Evolutionary conservation across 2,329 filamentous ascomycete genomes (phyloP).

Genomic region (Calonectria pteridis): DNA sequence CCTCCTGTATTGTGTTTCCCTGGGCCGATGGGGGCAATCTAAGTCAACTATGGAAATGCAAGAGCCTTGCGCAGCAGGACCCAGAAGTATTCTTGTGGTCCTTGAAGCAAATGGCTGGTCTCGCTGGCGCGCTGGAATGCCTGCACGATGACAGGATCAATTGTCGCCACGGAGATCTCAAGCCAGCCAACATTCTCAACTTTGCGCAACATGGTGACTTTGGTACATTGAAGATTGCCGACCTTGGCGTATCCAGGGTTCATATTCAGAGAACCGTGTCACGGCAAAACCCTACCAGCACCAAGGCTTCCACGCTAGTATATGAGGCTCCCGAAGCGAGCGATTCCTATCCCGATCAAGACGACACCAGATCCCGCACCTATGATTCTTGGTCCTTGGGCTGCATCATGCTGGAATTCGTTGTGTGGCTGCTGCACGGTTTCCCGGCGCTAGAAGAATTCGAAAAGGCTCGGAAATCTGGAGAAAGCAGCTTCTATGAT

Average conservation of each 20-base stretch:
- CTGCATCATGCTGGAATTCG: neutral
- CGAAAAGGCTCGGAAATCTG: neutral
- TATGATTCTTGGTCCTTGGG: neutral
- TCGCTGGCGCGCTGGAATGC: neutral
- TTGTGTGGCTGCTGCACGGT: neutral
- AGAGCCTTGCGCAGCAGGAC: neutral
- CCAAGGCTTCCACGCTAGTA: neutral
- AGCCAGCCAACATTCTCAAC: neutral
- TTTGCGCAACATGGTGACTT: neutral
- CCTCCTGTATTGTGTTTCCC: neutral
- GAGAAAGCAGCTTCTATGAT: neutral
- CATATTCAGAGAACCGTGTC: neutral
- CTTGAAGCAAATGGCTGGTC: neutral
- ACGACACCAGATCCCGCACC: neutral
- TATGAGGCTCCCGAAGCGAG: neutral
- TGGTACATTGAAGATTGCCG: neutral
- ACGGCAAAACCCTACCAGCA: neutral
- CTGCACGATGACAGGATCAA: neutral
- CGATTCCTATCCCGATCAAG: neutral
- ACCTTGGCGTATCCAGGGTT: neutral
- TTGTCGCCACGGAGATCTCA: neutral
- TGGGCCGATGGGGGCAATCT: neutral
- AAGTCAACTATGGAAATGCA: neutral
- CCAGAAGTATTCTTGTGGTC: neutral
- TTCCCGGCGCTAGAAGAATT: neutral